Base-by-base conservation (phyloP, 1,284 basidiomycete genomes). In the Spongiforma sp. region DNA sequence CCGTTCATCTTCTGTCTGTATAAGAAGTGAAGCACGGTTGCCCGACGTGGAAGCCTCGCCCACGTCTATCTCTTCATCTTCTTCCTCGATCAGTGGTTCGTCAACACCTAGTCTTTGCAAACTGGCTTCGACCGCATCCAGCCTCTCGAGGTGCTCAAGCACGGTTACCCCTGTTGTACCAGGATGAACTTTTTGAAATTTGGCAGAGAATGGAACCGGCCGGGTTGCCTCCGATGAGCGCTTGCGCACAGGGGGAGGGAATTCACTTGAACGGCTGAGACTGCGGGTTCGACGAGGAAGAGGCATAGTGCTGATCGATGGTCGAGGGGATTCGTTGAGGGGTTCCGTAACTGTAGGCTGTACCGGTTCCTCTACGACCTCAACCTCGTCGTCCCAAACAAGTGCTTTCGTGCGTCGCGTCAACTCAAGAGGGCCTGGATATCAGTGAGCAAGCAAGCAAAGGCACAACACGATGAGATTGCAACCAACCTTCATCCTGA, bases 361-460 rank as follows among this genome's bases (percentile, higher is more conserved):
- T 46, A 66, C 33, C 15, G 62, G 75, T 63, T 91, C 89, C 68
- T 90, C 89, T 37, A 85, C 77, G n/a, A 93, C 77, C 75, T 93
- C 90, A n/a, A 91, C 78, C 68, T 93, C 90, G 65, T 95, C 94
- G 69, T 93, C 90, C 90, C 91, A 93, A 17, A 96, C 91, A 32
- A 93, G 82, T 15, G 89, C 87, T 73, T 89, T 94, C 62, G 85
- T 86, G 63, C 93, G 81, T 21, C 94, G 85, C 9, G 93, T 95
- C 28, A 96, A 80, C 72, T 96, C 94, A 66, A 96, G 79, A 11
- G 94, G 93, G 21, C 93, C 93, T 91, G 64, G 24, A 54, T 56
- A 62, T 57, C 32, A 54, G 60, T 69, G 6, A 71, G 67, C 48
- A 43, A 59, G 41, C 36, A 28, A 69, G 66, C 39, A 32, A 59